Conservation (phyloP, 805 yeast species). For the Jamesozyma rosinii region DNA sequence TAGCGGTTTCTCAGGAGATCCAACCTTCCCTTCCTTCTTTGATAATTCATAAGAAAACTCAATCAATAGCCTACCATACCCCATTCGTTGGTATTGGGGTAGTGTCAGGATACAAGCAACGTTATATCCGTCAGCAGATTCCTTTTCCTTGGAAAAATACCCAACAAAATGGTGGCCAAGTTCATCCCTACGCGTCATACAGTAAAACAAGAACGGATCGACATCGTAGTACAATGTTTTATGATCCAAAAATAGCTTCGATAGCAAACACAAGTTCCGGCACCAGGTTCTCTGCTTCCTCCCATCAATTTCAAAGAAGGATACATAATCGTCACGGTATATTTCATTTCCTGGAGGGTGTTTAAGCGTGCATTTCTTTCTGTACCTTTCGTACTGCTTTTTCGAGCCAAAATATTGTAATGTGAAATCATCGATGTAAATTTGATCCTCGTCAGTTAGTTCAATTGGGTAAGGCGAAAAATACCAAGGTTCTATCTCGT, state of each 20-base stretch:
- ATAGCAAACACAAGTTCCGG: conserved; percentile 82
- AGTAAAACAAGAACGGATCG: conserved; percentile 91
- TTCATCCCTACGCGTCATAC: conserved; percentile 86
- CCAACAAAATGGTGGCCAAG: conserved; percentile 95
- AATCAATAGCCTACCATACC: conserved; percentile 84
- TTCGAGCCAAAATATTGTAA: conserved; percentile 78
- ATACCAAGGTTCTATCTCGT: conserved; percentile 96
- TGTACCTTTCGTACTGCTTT: conserved; percentile 86
- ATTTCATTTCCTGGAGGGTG: conserved; percentile 99
- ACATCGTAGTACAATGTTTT: conserved; percentile 95
- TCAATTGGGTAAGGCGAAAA: conserved; percentile 96
- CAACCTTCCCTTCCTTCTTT: conserved; percentile 78
- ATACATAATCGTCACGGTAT: conserved; percentile 82
- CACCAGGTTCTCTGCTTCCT: conserved; percentile 96
- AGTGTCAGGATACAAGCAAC: conserved; percentile 94
- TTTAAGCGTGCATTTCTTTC: conserved; percentile 75
- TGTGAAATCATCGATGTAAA: conserved; percentile 87
- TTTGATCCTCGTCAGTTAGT: conserved; percentile 80
- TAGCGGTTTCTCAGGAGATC: conserved; percentile 95
- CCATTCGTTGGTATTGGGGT: conserved; percentile 94
- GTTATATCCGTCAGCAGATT: conserved; percentile 87
- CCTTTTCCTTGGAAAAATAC: conserved; percentile 93
- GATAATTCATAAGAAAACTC: conserved; percentile 90
- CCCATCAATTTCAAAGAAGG: conserved; percentile 97
- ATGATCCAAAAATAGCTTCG: conserved; percentile 87